A percentile compares a stretch with the other conserved stretches of the same genome.
These are phyloP conservation scores for Tetraselmis chui DNA, from an alignment of 139 green algal species.

Conservation along the genomic window DNA sequence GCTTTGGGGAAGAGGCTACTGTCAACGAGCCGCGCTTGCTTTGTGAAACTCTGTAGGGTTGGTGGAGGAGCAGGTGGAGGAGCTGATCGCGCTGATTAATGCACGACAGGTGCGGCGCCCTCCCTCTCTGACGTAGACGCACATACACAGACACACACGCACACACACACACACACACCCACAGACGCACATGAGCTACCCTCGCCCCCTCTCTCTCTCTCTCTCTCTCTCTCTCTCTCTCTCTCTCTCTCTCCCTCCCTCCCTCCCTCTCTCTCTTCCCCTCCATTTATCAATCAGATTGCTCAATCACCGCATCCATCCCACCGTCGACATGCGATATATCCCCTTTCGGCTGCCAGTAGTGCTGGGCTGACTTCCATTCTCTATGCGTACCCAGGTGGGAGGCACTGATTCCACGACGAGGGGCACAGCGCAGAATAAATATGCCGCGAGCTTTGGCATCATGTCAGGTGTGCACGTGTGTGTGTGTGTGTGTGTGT, in stretches of 20 bases:
- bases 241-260: too few relatives aligned
- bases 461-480: background rate
- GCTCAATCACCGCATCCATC: too few relatives aligned
- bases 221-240: too few relatives aligned
- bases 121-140: background rate
- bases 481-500: background rate
- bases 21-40: background rate
- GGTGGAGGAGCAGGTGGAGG: background rate
- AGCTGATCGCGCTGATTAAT: background rate
- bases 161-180: too few relatives aligned
- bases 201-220: too few relatives aligned
- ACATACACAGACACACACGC: background rate
- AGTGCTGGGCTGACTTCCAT: background rate
- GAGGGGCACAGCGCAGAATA: background rate
- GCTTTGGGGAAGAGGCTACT: too few relatives aligned
- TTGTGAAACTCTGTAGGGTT: background rate
- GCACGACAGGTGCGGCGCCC: background rate
- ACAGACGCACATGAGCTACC: too few relatives aligned
- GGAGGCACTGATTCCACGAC: too few relatives aligned
- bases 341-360: too few relatives aligned
- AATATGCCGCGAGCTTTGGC: background rate
- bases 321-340: too few relatives aligned
- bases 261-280: too few relatives aligned
- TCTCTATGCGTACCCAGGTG: background rate
- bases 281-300: too few relatives aligned